Conservation (phyloP, 805 yeast species). For the Teunomyces atbi region DNA sequence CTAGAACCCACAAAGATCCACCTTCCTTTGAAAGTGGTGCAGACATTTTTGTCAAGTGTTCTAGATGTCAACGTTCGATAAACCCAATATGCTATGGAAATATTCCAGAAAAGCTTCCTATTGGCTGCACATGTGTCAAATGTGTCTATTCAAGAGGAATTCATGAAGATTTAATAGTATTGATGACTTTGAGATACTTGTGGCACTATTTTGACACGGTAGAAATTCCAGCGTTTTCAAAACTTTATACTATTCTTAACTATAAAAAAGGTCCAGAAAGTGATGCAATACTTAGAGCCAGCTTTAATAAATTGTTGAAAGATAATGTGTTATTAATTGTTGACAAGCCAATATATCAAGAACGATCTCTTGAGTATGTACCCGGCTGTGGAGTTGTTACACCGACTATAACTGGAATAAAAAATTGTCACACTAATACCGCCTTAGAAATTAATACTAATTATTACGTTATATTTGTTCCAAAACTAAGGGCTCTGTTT, state of each 20-base stretch:
- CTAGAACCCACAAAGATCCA: neutral
- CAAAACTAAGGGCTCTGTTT: neutral
- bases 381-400: slow-evolving; percentile 10
- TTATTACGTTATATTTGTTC: slow-evolving; percentile 4
- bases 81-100: slow-evolving; percentile 37
- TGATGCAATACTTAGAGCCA: slow-evolving; percentile 4
- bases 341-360: slow-evolving; percentile 6
- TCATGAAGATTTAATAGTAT: slow-evolving; percentile 18
- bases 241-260: neutral
- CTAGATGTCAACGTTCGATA: slow-evolving; percentile 24
- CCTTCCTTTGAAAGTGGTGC: neutral
- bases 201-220: slow-evolving; percentile 20
- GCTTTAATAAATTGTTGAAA: slow-evolving; percentile 13
- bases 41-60: slow-evolving; percentile 19
- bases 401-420: slow-evolving; percentile 12
- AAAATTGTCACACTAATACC: slow-evolving; percentile 1
- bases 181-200: slow-evolving; percentile 36
- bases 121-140: slow-evolving; percentile 11
- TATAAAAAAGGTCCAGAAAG: slow-evolving; percentile 1
- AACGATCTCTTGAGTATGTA: neutral
- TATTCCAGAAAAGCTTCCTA: slow-evolving; percentile 4
- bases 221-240: neutral
- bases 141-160: slow-evolving; percentile 25
- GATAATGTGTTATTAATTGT: slow-evolving; percentile 11
- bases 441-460: neutral